A percentile compares a stretch with the other conserved stretches of the same genome.
These are phyloP conservation scores for Torrubiella hemipterigena DNA, from an alignment of 2,329 filamentous ascomycete species.

Conservation along the genomic window DNA sequence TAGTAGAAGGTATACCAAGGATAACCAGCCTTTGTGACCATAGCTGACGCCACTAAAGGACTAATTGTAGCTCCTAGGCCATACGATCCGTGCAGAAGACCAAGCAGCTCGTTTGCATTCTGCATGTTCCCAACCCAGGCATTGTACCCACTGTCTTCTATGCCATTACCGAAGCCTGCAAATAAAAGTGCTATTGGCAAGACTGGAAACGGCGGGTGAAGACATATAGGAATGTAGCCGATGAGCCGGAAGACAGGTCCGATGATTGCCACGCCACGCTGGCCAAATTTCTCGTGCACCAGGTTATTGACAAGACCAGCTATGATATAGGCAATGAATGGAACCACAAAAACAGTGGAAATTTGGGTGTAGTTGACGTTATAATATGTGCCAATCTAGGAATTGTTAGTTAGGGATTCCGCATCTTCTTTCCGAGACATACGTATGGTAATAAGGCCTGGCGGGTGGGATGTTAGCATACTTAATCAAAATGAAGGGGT, in stretches of 20 bases:
- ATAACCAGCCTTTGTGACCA: conserved; percentile 51
- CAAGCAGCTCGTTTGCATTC: conserved; percentile 60
- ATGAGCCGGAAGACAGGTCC: conserved; percentile 50
- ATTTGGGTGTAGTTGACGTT: conserved; percentile 47
- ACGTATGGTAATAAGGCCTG: conserved; percentile 36
- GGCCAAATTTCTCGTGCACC: conserved; percentile 53
- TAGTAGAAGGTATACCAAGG: conserved; percentile 70
- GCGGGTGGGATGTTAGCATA: conserved; percentile 8
- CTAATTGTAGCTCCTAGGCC: conserved; percentile 58
- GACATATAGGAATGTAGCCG: conserved; percentile 51
- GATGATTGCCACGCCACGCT: conserved; percentile 58
- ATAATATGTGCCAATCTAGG: conserved; percentile 49
- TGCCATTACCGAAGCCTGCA: conserved; percentile 59
- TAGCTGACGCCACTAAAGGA: conserved; percentile 59
- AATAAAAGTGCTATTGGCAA: conserved; percentile 54
- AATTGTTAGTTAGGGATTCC: conserved; percentile 1
- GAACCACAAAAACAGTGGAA: conserved; percentile 55
- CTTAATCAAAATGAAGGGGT: background rate
- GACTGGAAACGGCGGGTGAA: conserved; percentile 59
- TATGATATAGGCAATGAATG: conserved; percentile 51
- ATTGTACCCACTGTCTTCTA: conserved; percentile 50
- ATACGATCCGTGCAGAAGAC: conserved; percentile 61
- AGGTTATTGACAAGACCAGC: conserved; percentile 53
- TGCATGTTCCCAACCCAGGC: conserved; percentile 59
- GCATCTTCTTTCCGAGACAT: conserved; percentile 4